Percentiles rank a stretch among this genome's conserved stretches.
Evolutionary conservation across 306 rosid species (phyloP).

Genomic region (Sicyos baderoa): DNA sequence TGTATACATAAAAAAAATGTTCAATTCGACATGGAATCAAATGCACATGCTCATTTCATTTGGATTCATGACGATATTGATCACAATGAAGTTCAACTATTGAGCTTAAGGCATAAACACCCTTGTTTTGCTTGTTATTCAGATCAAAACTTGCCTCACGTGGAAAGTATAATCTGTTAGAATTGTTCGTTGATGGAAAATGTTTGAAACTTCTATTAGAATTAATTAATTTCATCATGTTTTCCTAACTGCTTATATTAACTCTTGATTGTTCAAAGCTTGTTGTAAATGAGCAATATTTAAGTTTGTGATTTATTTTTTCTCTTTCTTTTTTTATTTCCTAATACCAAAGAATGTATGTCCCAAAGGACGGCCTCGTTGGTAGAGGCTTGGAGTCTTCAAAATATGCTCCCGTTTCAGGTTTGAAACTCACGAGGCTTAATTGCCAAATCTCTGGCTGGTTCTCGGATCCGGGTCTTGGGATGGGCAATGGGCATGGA

Average conservation of each 20-base stretch:
- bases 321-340: too few species aligned
- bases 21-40: neutral
- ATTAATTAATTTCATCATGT: neutral
- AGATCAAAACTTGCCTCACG: neutral
- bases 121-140: neutral
- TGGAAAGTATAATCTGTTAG: neutral
- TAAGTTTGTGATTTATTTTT: too few species aligned
- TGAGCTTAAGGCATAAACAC: neutral
- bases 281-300: neutral
- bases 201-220: neutral
- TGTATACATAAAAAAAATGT: neutral
- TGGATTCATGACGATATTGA: neutral
- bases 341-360: too few species aligned
- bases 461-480: too few species aligned
- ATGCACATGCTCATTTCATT: neutral
- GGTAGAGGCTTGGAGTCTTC: too few species aligned
- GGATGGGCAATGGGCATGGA: too few species aligned
- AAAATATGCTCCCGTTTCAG: too few species aligned
- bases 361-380: too few species aligned
- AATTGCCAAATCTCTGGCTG: too few species aligned
- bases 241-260: neutral
- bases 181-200: neutral
- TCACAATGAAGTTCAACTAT: neutral
- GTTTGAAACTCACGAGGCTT: too few species aligned
- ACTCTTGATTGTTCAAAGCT: neutral